A percentile compares a stretch with the other conserved stretches of the same genome.
Conservation (phyloP, 345 rosid genomes). For the Salix koriyanagi region DNA sequence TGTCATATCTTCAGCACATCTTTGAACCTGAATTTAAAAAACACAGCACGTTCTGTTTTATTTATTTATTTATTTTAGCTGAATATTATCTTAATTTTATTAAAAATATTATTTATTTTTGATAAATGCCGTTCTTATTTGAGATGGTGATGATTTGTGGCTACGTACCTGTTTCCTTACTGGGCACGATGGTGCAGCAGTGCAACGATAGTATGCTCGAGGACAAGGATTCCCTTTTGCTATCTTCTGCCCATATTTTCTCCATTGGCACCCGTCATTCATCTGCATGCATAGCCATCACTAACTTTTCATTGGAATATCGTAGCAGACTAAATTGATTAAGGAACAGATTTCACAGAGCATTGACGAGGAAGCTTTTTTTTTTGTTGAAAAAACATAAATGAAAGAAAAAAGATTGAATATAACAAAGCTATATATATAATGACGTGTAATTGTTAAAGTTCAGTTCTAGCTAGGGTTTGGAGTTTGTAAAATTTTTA, state of each 20-base stretch:
- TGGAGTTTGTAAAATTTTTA: no score
- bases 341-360: no score
- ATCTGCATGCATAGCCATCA: slow-evolving; percentile 36
- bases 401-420: no score
- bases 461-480: no score
- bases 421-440: background rate
- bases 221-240: slow-evolving; percentile 96
- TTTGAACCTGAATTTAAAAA: slow-evolving; percentile 59
- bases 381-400: no score
- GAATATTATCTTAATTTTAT: no score
- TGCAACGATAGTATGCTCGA: slow-evolving; percentile 93
- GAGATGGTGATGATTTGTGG: background rate
- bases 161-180: slow-evolving; percentile 78
- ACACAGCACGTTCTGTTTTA: background rate
- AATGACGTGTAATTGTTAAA: background rate
- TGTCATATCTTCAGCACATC: slow-evolving; percentile 81
- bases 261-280: slow-evolving; percentile 98
- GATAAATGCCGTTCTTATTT: background rate
- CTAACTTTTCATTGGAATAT: no score
- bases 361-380: no score
- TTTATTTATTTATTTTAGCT: no score
- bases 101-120: no score
- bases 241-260: slow-evolving; percentile 93
- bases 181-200: slow-evolving; percentile 74
- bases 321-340: no score